phyloP scores from a whole-genome alignment of 768 basidiomycete species.

The Neoboletus magnificus region DNA sequence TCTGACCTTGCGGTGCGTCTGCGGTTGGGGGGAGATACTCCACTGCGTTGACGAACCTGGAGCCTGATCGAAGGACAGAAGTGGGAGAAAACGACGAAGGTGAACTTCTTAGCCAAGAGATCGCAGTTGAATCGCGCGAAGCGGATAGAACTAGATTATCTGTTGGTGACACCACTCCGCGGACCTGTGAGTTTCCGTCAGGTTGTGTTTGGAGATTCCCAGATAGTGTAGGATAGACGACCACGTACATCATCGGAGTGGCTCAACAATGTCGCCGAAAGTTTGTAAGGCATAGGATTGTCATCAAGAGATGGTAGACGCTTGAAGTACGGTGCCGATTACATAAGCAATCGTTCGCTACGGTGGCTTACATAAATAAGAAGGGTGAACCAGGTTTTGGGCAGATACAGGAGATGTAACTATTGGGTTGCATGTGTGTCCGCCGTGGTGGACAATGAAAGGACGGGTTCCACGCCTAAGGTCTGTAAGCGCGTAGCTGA shows the following conservation, averaged over 20 bases:
- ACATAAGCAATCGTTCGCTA: too few species aligned
- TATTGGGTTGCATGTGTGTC: too few species aligned
- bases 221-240: conserved; percentile 3
- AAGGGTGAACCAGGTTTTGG: too few species aligned
- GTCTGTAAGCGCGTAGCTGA: too few species aligned
- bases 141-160: conserved; percentile 81
- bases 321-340: neutral
- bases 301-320: neutral
- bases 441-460: too few species aligned
- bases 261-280: conserved; percentile 66
- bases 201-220: conserved; percentile 5
- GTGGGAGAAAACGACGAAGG: conserved; percentile 51
- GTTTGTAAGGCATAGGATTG: conserved; percentile 62
- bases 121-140: conserved; percentile 89
- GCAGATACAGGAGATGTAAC: too few species aligned
- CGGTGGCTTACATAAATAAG: too few species aligned
- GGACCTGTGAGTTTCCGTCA: conserved; percentile 56
- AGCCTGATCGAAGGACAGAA: conserved; percentile 57
- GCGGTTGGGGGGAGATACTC: conserved; percentile 69
- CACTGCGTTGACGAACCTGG: conserved; percentile 79
- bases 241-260: conserved; percentile 72
- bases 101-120: conserved; percentile 69
- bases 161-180: conserved; percentile 73
- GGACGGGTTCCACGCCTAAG: too few species aligned
- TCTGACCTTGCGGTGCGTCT: conserved; percentile 67